Conservation (phyloP, 2,329 filamentous ascomycete genomes). For the Teratosphaeria zuluensis region DNA sequence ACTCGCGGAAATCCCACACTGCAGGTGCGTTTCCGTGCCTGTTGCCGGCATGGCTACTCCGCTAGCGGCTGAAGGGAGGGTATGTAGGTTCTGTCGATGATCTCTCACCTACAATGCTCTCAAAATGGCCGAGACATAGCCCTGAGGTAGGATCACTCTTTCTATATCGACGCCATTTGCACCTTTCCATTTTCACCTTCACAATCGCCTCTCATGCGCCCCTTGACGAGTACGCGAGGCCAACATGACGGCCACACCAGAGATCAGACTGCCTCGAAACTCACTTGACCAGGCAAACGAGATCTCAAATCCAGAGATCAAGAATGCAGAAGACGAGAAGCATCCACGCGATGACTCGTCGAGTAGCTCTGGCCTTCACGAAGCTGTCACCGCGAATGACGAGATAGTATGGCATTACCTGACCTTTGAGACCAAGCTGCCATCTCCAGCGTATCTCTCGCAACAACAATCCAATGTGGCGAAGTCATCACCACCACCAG, state of each 20-base stretch:
- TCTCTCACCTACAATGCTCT: background rate
- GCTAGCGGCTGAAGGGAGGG: background rate
- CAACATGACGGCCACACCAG: background rate
- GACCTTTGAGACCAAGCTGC: conserved; percentile 51
- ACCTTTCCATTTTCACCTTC: background rate
- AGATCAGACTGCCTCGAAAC: background rate
- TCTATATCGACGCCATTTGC: background rate
- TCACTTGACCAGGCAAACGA: background rate
- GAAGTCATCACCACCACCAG: conserved; percentile 35
- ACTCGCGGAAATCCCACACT: background rate
- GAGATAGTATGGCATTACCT: conserved; percentile 49
- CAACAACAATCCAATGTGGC: conserved; percentile 11
- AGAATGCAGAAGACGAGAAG: background rate
- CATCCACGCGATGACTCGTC: background rate
- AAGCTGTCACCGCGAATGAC: conserved; percentile 8
- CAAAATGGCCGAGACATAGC: background rate
- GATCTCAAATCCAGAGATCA: background rate
- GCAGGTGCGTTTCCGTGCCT: no score
- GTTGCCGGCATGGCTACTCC: background rate
- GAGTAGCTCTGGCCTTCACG: background rate
- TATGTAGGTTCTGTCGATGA: no score
- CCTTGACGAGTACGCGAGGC: background rate
- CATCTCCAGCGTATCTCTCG: conserved; percentile 32
- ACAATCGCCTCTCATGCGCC: background rate
- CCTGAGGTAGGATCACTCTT: background rate